phyloP scores from a whole-genome alignment of 345 rosid species.

The Cochlearia excelsa region DNA sequence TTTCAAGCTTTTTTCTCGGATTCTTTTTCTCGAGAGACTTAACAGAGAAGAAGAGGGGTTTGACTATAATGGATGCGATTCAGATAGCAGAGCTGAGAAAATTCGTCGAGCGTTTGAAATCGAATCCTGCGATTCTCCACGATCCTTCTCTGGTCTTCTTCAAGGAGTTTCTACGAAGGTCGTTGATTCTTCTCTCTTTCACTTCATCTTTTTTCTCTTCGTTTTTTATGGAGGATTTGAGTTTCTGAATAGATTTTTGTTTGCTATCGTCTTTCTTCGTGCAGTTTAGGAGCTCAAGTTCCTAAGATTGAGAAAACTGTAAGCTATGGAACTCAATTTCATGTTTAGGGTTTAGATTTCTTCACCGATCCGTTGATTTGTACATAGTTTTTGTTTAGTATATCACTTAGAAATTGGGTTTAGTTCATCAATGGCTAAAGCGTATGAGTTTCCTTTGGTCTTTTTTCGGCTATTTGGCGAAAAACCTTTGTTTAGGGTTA shows the following conservation, averaged over 20 bases:
- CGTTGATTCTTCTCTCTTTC: neutral
- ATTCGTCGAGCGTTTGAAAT: constrained; percentile 52
- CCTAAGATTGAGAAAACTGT: constrained; percentile 51
- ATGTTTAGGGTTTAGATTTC: constrained; percentile 6
- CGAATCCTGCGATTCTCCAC: constrained; percentile 60
- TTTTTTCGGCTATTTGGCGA: neutral
- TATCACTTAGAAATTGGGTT: constrained; percentile 15
- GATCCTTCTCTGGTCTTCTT: constrained; percentile 64
- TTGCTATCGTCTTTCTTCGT: constrained; percentile 12
- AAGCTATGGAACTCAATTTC: constrained; percentile 27
- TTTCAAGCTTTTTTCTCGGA: neutral
- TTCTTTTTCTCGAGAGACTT: constrained; percentile 4
- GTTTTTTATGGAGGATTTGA: neutral
- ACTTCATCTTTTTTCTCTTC: neutral
- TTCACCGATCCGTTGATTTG: neutral
- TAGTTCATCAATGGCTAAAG: neutral
- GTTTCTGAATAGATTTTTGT: constrained; percentile 24
- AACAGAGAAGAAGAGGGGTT: neutral
- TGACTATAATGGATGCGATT: constrained; percentile 44
- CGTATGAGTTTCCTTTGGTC: neutral
- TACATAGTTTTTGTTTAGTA: neutral
- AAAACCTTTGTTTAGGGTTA: neutral
- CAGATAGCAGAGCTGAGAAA: constrained; percentile 44
- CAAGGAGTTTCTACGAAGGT: constrained; percentile 68
- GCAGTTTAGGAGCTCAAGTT: constrained; percentile 72